Percentiles rank a stretch among this genome's conserved stretches.
These are phyloP conservation scores for Penicillium fuscoglaucum DNA, from an alignment of 2,329 filamentous ascomycete genomes.

Conservation along the genomic window DNA sequence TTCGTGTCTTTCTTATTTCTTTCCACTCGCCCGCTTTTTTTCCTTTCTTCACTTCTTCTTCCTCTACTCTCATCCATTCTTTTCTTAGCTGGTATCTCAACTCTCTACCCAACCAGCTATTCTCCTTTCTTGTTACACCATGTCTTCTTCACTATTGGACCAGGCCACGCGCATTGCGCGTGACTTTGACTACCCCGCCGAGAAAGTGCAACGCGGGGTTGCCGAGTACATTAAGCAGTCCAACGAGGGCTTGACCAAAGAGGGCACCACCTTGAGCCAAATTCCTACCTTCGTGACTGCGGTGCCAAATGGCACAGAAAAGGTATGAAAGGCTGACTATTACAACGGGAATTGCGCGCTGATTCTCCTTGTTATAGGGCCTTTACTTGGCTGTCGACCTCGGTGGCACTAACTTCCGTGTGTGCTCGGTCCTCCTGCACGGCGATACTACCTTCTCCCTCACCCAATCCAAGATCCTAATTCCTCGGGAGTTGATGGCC, in stretches of 20 bases:
- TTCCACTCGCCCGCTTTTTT: constrained; percentile 3
- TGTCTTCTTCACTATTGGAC: constrained; percentile 51
- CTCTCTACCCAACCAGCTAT: background rate
- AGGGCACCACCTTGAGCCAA: constrained; percentile 83
- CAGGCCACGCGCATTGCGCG: constrained; percentile 78
- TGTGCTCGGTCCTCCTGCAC: constrained; percentile 91
- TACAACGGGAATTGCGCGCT: constrained; percentile 13
- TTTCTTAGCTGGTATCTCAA: constrained; percentile 1
- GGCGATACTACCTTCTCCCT: constrained; percentile 94
- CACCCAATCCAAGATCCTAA: constrained; percentile 87
- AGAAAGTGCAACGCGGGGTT: constrained; percentile 76
- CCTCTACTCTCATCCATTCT: background rate
- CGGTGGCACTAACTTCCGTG: constrained; percentile 97
- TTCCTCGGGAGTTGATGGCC: constrained; percentile 86
- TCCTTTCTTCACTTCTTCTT: background rate
- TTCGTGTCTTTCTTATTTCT: background rate
- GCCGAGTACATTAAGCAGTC: constrained; percentile 85
- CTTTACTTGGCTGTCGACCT: constrained; percentile 95
- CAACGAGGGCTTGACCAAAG: constrained; percentile 76
- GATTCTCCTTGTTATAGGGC: constrained; percentile 57
- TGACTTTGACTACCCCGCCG: constrained; percentile 80
- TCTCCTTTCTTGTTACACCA: constrained; percentile 18
- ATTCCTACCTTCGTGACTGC: constrained; percentile 96
- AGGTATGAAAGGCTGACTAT: constrained; percentile 57
- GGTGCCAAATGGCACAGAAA: constrained; percentile 95